Evolutionary conservation across 805 yeast species (phyloP).

Genomic region (Naumovozyma dairenensis): DNA sequence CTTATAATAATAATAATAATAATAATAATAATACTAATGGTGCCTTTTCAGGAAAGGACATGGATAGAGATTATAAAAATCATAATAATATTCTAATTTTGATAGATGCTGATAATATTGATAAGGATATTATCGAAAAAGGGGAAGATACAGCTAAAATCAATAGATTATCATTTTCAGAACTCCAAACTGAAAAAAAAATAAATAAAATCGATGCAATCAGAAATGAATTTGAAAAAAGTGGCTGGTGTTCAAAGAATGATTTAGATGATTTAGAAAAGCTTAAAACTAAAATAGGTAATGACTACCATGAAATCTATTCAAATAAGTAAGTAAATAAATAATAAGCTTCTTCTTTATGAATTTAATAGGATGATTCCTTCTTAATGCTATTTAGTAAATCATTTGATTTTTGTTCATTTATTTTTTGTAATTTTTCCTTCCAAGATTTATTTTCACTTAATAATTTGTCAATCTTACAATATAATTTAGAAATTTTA

Average conservation of each 20-base stretch:
- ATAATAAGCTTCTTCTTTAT: not conserved
- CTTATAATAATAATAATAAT: too few relatives aligned
- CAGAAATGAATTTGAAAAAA: constrained; percentile 16
- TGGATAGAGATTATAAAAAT: too few relatives aligned
- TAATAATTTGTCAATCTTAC: constrained; percentile 14
- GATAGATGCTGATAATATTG: too few relatives aligned
- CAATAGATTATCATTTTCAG: too few relatives aligned
- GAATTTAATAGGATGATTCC: not conserved
- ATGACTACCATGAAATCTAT: not conserved
- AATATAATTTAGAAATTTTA: constrained; percentile 16
- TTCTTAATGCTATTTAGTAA: constrained; percentile 19
- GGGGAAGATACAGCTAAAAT: too few relatives aligned
- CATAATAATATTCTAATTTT: too few relatives aligned
- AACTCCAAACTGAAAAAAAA: too few relatives aligned
- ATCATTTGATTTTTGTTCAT: constrained; percentile 22
- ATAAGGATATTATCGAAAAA: too few relatives aligned
- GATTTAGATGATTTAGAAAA: too few relatives aligned
- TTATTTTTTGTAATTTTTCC: constrained; percentile 15
- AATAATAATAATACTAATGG: too few relatives aligned
- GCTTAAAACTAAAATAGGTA: too few relatives aligned
- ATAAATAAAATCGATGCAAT: constrained; percentile 12
- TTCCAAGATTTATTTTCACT: constrained; percentile 27
- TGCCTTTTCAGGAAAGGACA: too few relatives aligned
- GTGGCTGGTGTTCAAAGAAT: constrained; percentile 27
- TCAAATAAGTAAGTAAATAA: not conserved